Evolutionary conservation across 2,329 filamentous ascomycete species (phyloP), one percentile per base, ranked within the genome.

Genomic region (Nannizziopsis barbatae): DNA sequence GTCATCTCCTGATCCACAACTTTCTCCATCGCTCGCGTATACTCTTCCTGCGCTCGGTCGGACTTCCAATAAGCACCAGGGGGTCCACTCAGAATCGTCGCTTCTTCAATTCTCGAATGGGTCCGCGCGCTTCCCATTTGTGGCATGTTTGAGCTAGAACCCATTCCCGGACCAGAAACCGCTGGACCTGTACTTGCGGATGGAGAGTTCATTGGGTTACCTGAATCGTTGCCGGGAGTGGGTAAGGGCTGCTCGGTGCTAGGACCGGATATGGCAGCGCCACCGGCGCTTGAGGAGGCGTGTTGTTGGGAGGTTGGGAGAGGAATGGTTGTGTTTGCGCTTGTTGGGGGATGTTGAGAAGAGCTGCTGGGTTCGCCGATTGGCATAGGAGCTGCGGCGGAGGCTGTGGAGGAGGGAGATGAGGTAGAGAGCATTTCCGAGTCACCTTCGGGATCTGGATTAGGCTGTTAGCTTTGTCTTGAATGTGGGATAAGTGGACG

Each of bases 1-100:
- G 62, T 72, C 55, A 74, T 76, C 38, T 75, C 70, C 55, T 67
- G 69, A 58, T 80, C 75, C 42, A 76, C 57, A 41, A 80, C 55
- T 52, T 57, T 58, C 22, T 73, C 71, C 66, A 69, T 67, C 14
- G 71, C 72, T 20, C 73, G 65, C 38, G 71, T 64, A 54, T 69
- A 73, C 47, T 80, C 77, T 51, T 80, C 77, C 52, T 71, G 61
- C 4, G 75, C 73, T 57, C 77, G 78, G 60, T 74, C 76, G 52
- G 69, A 76, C 55, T 68, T 69, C 75, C 75, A 80, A 7, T 65
- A 64, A 40, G 70, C 71, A 2, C 75, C 72, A 6, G 74, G 73
- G 51, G 66, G 63, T 56, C 54, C 57, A 59, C 22, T 45, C 55
- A 60, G 49, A 61, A 67, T 22, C 58, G 58, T 42, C 57, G 37